phyloP scores from a whole-genome alignment of 805 yeast genomes.

The Suhomyces kilbournensis region DNA sequence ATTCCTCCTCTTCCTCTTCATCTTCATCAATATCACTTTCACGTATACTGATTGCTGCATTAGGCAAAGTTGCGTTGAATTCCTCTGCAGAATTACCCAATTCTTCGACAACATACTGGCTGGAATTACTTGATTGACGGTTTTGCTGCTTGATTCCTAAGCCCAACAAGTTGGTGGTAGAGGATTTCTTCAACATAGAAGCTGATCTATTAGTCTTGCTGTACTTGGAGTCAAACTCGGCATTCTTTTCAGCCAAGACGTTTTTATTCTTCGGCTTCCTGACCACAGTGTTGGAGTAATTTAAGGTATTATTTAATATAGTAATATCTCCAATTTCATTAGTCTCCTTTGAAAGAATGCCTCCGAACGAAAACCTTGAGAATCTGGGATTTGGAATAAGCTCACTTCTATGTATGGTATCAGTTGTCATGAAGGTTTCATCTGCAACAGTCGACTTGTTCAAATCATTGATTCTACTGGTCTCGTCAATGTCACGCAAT shows the following conservation, averaged over 20 bases:
- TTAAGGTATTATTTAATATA: constrained; percentile 9
- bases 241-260: constrained; percentile 3
- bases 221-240: constrained; percentile 3
- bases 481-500: constrained; percentile 20
- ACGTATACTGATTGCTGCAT: constrained; percentile 3
- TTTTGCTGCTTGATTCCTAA: constrained; percentile 17
- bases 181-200: constrained; percentile 17
- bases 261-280: constrained; percentile 10
- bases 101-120: constrained; percentile 19
- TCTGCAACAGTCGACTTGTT: constrained; percentile 2
- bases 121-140: background rate
- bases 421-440: constrained; percentile 7
- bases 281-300: constrained; percentile 18
- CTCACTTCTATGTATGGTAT: constrained; percentile 6
- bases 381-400: constrained; percentile 44
- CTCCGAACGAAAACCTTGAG: constrained; percentile 42
- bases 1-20: constrained; percentile 19
- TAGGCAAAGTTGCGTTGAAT: constrained; percentile 9
- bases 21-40: constrained; percentile 16
- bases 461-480: constrained; percentile 3
- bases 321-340: constrained; percentile 11
- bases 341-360: constrained; percentile 16
- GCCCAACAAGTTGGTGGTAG: constrained; percentile 24
- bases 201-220: constrained; percentile 6
- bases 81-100: constrained; percentile 14